phyloP scores from a whole-genome alignment of 805 yeast genomes.

The Ogataea paradorogensis region DNA sequence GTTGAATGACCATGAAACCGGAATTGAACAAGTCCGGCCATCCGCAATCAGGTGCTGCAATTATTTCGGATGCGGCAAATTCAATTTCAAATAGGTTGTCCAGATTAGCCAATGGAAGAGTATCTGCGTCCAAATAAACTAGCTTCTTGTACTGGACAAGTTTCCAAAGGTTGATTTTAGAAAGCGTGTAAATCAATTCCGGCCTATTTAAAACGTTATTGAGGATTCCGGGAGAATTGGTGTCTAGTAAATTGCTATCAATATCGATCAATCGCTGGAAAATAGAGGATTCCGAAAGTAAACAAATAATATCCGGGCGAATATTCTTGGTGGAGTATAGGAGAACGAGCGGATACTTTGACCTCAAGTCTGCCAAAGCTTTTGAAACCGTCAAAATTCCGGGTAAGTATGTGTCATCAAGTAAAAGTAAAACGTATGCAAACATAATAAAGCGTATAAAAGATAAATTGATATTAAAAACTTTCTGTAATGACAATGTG shows the following conservation, averaged over 20 bases:
- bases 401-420: slow-evolving; percentile 36
- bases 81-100: slow-evolving; percentile 29
- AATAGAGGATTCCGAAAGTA: slow-evolving; percentile 12
- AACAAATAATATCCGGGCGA: slow-evolving; percentile 12
- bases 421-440: slow-evolving; percentile 34
- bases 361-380: slow-evolving; percentile 22
- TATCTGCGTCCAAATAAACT: slow-evolving; percentile 63
- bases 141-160: slow-evolving; percentile 41
- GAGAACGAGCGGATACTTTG: slow-evolving; percentile 24
- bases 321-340: slow-evolving; percentile 20
- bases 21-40: slow-evolving; percentile 91
- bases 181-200: slow-evolving; percentile 38
- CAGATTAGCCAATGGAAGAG: slow-evolving; percentile 38
- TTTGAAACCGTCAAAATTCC: slow-evolving; percentile 35
- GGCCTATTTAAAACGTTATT: slow-evolving; percentile 26
- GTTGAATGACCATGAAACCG: slow-evolving; percentile 65
- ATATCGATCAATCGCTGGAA: slow-evolving; percentile 24
- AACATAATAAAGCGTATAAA: not conserved
- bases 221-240: slow-evolving; percentile 22
- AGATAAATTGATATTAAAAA: not conserved
- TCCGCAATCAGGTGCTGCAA: slow-evolving; percentile 79
- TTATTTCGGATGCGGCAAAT: slow-evolving; percentile 28
- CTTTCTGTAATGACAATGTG: not conserved
- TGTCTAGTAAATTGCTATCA: slow-evolving; percentile 20
- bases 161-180: slow-evolving; percentile 58